Percentiles rank a stretch among this genome's conserved stretches.
phyloP scores from a whole-genome alignment of 352 stramenopile genomes.

The Globisporangium nagaii region DNA sequence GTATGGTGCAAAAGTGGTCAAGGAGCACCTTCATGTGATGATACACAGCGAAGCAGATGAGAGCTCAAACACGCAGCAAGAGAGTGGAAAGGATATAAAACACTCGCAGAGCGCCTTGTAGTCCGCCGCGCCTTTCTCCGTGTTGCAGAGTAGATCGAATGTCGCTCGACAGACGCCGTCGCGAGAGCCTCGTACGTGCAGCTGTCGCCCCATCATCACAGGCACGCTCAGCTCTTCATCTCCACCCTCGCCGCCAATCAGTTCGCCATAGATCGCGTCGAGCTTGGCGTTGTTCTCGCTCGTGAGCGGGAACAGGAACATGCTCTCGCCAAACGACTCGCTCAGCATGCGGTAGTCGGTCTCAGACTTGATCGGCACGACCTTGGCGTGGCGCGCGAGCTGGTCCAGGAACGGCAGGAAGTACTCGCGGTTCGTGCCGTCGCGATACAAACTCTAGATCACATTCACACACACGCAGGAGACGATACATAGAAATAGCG shows the following conservation, averaged over 20 bases:
- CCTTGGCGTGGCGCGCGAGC: constrained; percentile 86
- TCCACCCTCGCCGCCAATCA: constrained; percentile 21
- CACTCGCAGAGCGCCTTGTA: constrained; percentile 91
- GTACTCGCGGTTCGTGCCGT: constrained; percentile 94
- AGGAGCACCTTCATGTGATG: too few relatives aligned
- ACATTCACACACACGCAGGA: not conserved
- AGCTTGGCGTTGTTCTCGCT: constrained; percentile 24
- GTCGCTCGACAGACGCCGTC: constrained; percentile 63
- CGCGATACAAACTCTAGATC: constrained; percentile 88
- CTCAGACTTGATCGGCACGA: constrained; percentile 63
- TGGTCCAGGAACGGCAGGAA: constrained; percentile 96
- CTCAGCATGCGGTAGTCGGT: constrained; percentile 71
- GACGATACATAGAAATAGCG: too few relatives aligned
- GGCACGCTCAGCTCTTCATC: constrained; percentile 41
- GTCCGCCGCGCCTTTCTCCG: constrained; percentile 91
- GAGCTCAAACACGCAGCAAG: not conserved
- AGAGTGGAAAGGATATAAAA: constrained; percentile 45
- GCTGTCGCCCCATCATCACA: constrained; percentile 74
- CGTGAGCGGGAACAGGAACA: constrained; percentile 55
- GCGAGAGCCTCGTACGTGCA: constrained; percentile 37
- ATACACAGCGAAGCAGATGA: too few relatives aligned
- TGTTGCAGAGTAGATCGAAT: constrained; percentile 94
- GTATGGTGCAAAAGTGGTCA: constrained; percentile 32
- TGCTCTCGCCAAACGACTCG: constrained; percentile 24
- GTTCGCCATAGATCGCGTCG: constrained; percentile 32